Evolutionary conservation across 768 basidiomycete genomes (phyloP).

Genomic region (Panaeolus cyanescens): DNA sequence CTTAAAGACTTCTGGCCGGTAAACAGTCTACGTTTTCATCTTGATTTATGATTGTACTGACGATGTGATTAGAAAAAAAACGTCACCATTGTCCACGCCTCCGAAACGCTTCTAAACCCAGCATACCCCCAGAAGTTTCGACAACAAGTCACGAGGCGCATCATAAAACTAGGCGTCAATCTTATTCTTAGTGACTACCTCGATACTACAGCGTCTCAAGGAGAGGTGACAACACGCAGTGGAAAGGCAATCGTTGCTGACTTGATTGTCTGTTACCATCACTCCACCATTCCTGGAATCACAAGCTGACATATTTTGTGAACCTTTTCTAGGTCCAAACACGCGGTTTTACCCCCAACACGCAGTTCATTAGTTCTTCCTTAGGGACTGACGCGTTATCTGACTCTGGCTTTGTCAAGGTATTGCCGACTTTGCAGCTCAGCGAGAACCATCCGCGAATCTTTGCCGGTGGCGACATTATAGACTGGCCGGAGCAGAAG

Average conservation of each 20-base stretch:
- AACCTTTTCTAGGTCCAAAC: slow-evolving; percentile 30
- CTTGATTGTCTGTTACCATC: slow-evolving; percentile 49
- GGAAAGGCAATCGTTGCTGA: slow-evolving; percentile 54
- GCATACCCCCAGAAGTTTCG: slow-evolving; percentile 59
- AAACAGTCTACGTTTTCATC: slow-evolving; percentile 8
- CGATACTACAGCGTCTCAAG: slow-evolving; percentile 40
- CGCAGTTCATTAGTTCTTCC: slow-evolving; percentile 48
- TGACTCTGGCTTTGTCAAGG: slow-evolving; percentile 45
- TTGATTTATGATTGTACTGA: background rate
- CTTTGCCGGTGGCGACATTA: slow-evolving; percentile 68
- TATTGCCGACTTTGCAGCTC: slow-evolving; percentile 61
- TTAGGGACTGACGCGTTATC: slow-evolving; percentile 40
- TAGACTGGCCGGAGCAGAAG: slow-evolving; percentile 67
- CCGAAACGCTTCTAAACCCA: slow-evolving; percentile 53
- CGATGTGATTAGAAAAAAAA: slow-evolving; percentile 36
- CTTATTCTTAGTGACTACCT: slow-evolving; percentile 56
- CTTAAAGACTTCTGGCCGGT: slow-evolving; percentile 43
- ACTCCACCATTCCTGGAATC: background rate
- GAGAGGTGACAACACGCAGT: slow-evolving; percentile 47
- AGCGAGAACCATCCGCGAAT: slow-evolving; percentile 44
- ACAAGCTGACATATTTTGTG: background rate
- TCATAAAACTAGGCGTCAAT: slow-evolving; percentile 47
- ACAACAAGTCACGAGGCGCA: slow-evolving; percentile 40
- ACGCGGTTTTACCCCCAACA: slow-evolving; percentile 50
- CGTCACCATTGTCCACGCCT: slow-evolving; percentile 65